Base-by-base conservation (phyloP, 2,329 filamentous ascomycete species). In the Diaporthe velutina region DNA sequence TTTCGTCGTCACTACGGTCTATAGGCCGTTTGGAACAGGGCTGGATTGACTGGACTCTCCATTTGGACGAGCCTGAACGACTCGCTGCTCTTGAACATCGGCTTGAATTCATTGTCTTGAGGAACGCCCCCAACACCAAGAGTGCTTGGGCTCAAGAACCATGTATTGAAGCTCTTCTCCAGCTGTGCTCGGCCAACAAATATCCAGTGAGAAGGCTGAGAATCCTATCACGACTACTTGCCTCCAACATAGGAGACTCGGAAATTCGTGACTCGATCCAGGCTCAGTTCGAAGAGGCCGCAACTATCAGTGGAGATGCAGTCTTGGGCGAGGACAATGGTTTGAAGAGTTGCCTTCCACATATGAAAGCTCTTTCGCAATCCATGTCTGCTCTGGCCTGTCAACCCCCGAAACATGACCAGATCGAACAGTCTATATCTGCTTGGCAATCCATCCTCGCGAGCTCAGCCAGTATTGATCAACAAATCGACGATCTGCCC, bases 51-150 rank as follows among this genome's bases (percentile, higher is more conserved):
- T 90, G 90, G 87, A 88, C 88, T 2, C 87, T 87, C 73, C 84
- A 88, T 57, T 80, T 92, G 9, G 82, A 86, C 0, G 89, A 87
- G 58, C 77, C 81, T 8, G 89, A 90, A 81, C 89, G 88, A 75
- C 88, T 87, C 12, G 89, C 90, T 3, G 88, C 90, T 1, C 83
- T 93, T 25, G 91, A 93, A 77, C 89, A 93, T 78, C 85, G 91
- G 40, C 81, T 93, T 57, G 85, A 90, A 67, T 85, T 89, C 54
- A 85, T 87, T 60, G 80, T 85, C 28, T 74, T 73, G 12, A 70
- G 55, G 13, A 72, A 70, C 13, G 50, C 38, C 10, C 10, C 83
- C 82, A 30, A 25, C n/a, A 4, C 79, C 85, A 33, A 83, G 83
- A 55, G 8, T 64, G 12, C 80, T 88, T 22, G 83, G 8, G 38